Evolutionary conservation across 75 land plant species (phyloP).

Genomic region (Larix kaempferi): DNA sequence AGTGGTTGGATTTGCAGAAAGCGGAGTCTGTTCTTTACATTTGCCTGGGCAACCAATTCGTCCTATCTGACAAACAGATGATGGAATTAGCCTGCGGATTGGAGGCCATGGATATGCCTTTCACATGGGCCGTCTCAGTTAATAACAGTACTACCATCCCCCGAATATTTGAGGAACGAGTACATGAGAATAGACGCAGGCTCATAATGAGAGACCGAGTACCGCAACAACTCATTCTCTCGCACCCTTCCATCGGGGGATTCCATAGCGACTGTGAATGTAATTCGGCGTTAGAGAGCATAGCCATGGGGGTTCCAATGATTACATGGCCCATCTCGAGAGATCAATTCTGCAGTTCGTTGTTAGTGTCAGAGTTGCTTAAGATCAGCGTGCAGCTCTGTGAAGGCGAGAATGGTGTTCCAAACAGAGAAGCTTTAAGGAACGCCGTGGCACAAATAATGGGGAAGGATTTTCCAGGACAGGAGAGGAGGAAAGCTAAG

Average conservation of each 20-base stretch:
- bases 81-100: conserved; percentile 4
- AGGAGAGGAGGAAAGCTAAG: background rate
- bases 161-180: background rate
- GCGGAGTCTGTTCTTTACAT: conserved; percentile 11
- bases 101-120: background rate
- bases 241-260: conserved; percentile 11
- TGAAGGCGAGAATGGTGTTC: background rate
- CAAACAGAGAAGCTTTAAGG: background rate
- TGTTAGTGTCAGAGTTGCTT: background rate
- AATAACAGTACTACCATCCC: background rate
- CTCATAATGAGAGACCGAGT: background rate
- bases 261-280: conserved; percentile 12
- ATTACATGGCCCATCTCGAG: background rate
- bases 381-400: background rate
- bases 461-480: background rate
- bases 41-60: background rate
- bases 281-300: conserved; percentile 13
- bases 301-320: conserved; percentile 14
- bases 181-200: background rate
- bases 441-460: background rate
- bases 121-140: background rate
- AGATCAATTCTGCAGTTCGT: background rate
- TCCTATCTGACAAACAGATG: background rate
- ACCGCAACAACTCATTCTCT: background rate
- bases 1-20: background rate